These are phyloP conservation scores for Lachnellula hyalina DNA, from an alignment of 2,329 filamentous ascomycete species.

Conservation along the genomic window DNA sequence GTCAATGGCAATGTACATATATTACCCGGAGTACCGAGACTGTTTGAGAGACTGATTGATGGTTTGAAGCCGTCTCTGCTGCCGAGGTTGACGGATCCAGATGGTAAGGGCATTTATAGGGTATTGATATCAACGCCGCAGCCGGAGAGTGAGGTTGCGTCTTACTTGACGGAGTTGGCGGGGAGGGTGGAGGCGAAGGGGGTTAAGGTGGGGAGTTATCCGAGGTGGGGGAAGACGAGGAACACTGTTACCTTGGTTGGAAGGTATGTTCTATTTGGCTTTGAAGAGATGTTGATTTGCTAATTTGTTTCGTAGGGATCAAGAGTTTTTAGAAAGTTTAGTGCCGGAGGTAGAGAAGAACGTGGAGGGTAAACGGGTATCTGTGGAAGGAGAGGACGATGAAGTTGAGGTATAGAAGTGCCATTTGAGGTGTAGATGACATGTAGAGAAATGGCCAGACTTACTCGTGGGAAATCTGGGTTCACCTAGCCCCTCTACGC, in stretches of 20 bases:
- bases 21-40: constrained; percentile 77
- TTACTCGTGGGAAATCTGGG: no score
- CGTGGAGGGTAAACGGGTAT: constrained; percentile 66
- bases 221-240: constrained; percentile 77
- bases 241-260: constrained; percentile 90
- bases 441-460: not conserved
- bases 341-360: constrained; percentile 72
- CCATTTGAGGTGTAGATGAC: not conserved
- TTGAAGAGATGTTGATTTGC: not conserved
- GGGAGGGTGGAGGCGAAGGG: constrained; percentile 66
- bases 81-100: constrained; percentile 69
- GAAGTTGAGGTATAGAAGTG: constrained; percentile 19
- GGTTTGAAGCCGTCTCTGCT: constrained; percentile 67
- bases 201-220: constrained; percentile 93
- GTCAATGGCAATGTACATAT: constrained; percentile 95
- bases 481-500: no score
- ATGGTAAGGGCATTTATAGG: constrained; percentile 73
- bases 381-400: constrained; percentile 68
- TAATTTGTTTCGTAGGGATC: constrained; percentile 46
- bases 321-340: constrained; percentile 71
- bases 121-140: constrained; percentile 83
- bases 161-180: constrained; percentile 76
- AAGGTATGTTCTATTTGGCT: constrained; percentile 35
- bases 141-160: constrained; percentile 78
- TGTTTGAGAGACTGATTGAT: constrained; percentile 75